Conservation (phyloP, 305 asterid genomes). For the Solanum aculeatissimum region DNA sequence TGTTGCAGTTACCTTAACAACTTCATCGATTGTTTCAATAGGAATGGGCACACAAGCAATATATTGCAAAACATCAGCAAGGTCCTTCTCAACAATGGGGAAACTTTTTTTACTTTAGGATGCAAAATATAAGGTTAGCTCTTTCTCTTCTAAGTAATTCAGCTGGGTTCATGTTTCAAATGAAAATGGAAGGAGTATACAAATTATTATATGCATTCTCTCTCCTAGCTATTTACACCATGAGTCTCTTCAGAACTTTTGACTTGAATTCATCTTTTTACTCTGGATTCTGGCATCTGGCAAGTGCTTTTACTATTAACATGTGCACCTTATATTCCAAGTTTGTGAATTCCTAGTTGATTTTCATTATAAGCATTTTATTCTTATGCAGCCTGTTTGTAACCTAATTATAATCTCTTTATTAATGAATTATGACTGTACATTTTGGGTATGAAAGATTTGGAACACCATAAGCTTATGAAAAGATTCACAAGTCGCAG, state of each 20-base stretch:
- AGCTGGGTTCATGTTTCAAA: background rate
- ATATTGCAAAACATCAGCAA: constrained; percentile 91
- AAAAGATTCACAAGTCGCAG: background rate
- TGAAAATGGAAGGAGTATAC: background rate
- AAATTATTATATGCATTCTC: background rate
- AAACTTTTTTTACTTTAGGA: constrained; percentile 81
- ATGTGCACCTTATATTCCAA: background rate
- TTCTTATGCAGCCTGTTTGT: background rate
- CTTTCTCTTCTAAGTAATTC: background rate
- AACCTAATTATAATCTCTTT: background rate
- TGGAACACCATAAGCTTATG: background rate
- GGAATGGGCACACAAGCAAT: constrained; percentile 95
- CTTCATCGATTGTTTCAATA: constrained; percentile 5
- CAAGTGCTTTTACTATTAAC: background rate
- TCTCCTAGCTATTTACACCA: background rate
- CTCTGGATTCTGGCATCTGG: background rate
- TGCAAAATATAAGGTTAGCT: constrained; percentile 86
- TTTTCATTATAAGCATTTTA: background rate
- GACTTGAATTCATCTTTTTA: background rate
- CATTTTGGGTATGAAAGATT: background rate
- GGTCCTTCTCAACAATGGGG: constrained; percentile 99
- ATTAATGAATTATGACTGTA: background rate
- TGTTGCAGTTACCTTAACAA: background rate
- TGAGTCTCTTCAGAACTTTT: background rate
- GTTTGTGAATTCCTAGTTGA: background rate